phyloP scores from a whole-genome alignment of 2,329 filamentous ascomycete genomes.

The Aspergillus sojae region DNA sequence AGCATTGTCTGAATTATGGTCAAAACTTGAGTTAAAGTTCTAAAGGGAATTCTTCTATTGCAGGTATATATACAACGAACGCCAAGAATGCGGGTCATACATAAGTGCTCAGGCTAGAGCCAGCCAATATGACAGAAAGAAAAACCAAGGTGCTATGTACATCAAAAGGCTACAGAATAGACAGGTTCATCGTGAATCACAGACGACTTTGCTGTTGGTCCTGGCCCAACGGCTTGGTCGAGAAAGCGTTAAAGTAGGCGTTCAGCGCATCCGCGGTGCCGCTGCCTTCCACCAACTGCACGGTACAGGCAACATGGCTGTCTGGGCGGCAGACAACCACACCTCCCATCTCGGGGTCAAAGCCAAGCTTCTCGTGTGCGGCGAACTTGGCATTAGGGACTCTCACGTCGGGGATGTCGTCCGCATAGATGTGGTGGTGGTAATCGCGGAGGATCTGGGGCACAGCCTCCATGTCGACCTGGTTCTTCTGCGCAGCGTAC shows the following conservation, averaged over 20 bases:
- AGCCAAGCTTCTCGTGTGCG: slow-evolving; percentile 84
- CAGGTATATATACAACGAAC: slow-evolving; percentile 22
- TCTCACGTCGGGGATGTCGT: slow-evolving; percentile 74
- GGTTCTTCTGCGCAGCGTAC: slow-evolving; percentile 67
- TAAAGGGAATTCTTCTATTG: slow-evolving; percentile 18
- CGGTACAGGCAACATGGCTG: slow-evolving; percentile 80
- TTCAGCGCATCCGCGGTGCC: slow-evolving; percentile 82
- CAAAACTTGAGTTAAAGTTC: neutral
- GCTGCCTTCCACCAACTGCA: slow-evolving; percentile 71
- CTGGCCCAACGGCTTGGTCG: slow-evolving; percentile 56
- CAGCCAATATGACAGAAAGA: slow-evolving; percentile 23
- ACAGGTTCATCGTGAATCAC: slow-evolving; percentile 25
- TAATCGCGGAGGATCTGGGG: slow-evolving; percentile 74
- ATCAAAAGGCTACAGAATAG: slow-evolving; percentile 4
- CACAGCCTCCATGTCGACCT: slow-evolving; percentile 74
- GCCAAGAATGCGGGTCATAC: slow-evolving; percentile 29
- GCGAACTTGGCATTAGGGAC: slow-evolving; percentile 71
- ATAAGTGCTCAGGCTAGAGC: slow-evolving; percentile 20
- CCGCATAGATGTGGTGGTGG: slow-evolving; percentile 80
- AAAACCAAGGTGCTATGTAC: slow-evolving; percentile 11
- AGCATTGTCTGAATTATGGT: too few species aligned
- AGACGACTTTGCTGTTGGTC: slow-evolving; percentile 39
- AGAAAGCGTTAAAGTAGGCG: slow-evolving; percentile 76
- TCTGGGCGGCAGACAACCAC: slow-evolving; percentile 85
- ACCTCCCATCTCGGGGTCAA: slow-evolving; percentile 72